These are phyloP conservation scores for Trichoderma simmonsii DNA, from an alignment of 2,329 filamentous ascomycete genomes.

Conservation along the genomic window DNA sequence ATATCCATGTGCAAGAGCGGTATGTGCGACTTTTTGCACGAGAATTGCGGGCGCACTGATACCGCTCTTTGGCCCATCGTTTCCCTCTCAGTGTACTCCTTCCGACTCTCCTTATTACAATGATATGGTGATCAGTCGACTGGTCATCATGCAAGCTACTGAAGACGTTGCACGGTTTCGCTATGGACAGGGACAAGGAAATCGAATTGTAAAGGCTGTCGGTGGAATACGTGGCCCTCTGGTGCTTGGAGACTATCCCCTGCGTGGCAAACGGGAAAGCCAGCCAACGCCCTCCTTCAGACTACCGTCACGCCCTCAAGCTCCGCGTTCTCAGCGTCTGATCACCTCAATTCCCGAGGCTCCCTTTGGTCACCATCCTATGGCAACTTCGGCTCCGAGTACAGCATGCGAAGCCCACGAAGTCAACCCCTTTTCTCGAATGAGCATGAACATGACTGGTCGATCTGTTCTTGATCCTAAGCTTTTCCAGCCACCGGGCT, in stretches of 20 bases:
- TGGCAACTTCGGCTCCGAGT: not conserved
- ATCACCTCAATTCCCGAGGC: not conserved
- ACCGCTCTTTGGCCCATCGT: constrained; percentile 82
- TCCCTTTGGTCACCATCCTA: not conserved
- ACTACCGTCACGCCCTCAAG: constrained; percentile 24
- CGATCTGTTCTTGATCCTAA: not conserved
- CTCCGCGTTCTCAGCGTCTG: constrained; percentile 23
- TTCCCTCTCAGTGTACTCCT: constrained; percentile 67
- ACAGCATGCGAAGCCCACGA: not conserved
- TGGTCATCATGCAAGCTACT: constrained; percentile 52
- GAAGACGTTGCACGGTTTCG: constrained; percentile 13
- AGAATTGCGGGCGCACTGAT: constrained; percentile 80
- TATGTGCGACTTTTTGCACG: constrained; percentile 88
- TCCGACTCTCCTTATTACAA: constrained; percentile 62
- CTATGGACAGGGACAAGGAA: not conserved
- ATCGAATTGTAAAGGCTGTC: not conserved
- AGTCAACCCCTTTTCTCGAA: not conserved
- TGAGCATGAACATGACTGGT: not conserved
- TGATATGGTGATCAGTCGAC: constrained; percentile 62
- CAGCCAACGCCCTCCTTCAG: not conserved
- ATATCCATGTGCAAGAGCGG: constrained; percentile 76
- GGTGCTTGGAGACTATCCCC: not conserved
- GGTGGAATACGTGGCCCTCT: not conserved
- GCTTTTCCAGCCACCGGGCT: not conserved
- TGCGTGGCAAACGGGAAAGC: constrained; percentile 1